Conservation (phyloP, 441 rosid genomes). For the Gossypium davidsonii region DNA sequence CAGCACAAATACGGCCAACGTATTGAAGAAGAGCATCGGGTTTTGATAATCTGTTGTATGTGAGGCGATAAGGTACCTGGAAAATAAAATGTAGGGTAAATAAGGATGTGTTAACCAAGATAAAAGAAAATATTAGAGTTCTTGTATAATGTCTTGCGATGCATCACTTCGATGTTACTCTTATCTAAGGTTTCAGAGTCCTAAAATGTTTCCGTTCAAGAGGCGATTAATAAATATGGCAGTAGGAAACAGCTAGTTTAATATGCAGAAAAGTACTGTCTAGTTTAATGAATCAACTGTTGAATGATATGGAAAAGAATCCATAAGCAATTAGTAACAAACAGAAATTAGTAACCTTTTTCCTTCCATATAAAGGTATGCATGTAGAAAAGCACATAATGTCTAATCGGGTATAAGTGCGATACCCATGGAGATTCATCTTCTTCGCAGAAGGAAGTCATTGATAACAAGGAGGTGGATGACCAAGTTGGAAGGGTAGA, state of each 20-base stretch:
- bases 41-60: slow-evolving; percentile 87
- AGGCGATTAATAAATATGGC: not conserved
- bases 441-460: not conserved
- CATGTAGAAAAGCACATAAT: not conserved
- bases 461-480: not conserved
- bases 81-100: slow-evolving; percentile 6
- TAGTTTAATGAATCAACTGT: too few relatives aligned
- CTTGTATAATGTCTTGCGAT: not conserved
- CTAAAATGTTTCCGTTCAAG: not conserved
- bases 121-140: not conserved
- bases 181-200: not conserved
- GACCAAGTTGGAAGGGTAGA: not conserved
- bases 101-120: too few relatives aligned
- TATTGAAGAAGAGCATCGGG: slow-evolving; percentile 83
- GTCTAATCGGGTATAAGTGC: not conserved
- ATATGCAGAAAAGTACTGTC: slow-evolving; percentile 11
- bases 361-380: not conserved
- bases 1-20: slow-evolving; percentile 73
- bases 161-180: not conserved
- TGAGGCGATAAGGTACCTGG: slow-evolving; percentile 87
- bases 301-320: not conserved
- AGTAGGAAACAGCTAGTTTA: not conserved
- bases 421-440: not conserved
- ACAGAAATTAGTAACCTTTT: not conserved
- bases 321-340: not conserved